Conservation (phyloP, 1,139 yeast genomes). For the Candida sanyaensis region DNA sequence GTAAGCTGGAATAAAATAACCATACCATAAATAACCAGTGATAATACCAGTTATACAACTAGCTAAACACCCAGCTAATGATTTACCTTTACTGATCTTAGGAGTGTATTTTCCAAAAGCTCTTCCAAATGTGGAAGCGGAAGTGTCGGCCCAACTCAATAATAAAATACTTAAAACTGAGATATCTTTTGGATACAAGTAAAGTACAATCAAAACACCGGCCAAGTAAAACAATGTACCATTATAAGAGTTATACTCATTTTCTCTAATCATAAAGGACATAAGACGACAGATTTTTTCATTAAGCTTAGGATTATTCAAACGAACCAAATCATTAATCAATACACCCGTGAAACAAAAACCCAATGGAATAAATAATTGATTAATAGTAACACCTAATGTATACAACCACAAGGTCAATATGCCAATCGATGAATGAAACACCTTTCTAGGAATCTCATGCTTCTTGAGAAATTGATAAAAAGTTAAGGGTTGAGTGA, state of each 20-base stretch:
- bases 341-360: slow-evolving; percentile 57
- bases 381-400: slow-evolving; percentile 53
- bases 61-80: slow-evolving; percentile 87
- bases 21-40: slow-evolving; percentile 69
- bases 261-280: slow-evolving; percentile 83
- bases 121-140: slow-evolving; percentile 93
- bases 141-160: slow-evolving; percentile 96
- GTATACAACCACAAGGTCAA: slow-evolving; percentile 74
- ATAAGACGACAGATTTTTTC: slow-evolving; percentile 60
- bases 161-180: slow-evolving; percentile 72
- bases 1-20: slow-evolving; percentile 65
- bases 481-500: slow-evolving; percentile 23
- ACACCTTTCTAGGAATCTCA: slow-evolving; percentile 82
- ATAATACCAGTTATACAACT: slow-evolving; percentile 76
- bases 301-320: slow-evolving; percentile 63
- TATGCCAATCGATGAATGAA: slow-evolving; percentile 88
- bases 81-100: slow-evolving; percentile 67
- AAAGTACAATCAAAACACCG: slow-evolving; percentile 74
- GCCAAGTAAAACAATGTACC: slow-evolving; percentile 86
- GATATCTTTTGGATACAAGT: slow-evolving; percentile 77
- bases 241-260: slow-evolving; percentile 67
- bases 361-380: slow-evolving; percentile 60
- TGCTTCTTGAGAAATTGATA: slow-evolving; percentile 66
- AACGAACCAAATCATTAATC: slow-evolving; percentile 68
- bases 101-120: slow-evolving; percentile 84